These are phyloP conservation scores for Camellia oleifera DNA, from an alignment of 179 eudicot species.

Conservation along the genomic window DNA sequence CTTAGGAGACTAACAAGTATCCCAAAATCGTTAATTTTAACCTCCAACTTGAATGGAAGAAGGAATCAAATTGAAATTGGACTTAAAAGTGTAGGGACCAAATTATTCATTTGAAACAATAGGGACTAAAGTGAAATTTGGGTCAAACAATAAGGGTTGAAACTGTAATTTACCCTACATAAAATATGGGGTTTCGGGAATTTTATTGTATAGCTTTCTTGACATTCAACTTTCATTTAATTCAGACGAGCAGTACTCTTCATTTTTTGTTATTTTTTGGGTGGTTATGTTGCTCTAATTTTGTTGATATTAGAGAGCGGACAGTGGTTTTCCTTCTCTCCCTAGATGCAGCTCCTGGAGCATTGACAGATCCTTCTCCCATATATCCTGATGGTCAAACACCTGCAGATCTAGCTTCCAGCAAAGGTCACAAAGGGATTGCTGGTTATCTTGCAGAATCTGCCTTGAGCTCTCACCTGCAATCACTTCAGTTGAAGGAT, in stretches of 20 bases:
- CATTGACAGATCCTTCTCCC: conserved; percentile 81
- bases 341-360: conserved; percentile 67
- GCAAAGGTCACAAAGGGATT: conserved; percentile 81
- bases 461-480: conserved; percentile 65
- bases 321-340: conserved; percentile 72
- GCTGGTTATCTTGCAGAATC: conserved; percentile 82
- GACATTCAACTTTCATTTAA: not conserved
- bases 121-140: no score
- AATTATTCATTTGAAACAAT: no score
- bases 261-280: not conserved
- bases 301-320: conserved; percentile 44
- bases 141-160: no score
- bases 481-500: conserved; percentile 50
- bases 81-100: no score
- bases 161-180: no score
- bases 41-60: no score
- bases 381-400: conserved; percentile 58
- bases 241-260: not conserved
- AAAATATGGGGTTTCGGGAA: not conserved
- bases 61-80: no score
- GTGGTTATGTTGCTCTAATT: conserved; percentile 8
- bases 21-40: no score
- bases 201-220: not conserved
- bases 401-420: conserved; percentile 76
- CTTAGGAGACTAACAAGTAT: no score